phyloP scores from a whole-genome alignment of 305 asterid species.

The Plantago lanceolata region DNA sequence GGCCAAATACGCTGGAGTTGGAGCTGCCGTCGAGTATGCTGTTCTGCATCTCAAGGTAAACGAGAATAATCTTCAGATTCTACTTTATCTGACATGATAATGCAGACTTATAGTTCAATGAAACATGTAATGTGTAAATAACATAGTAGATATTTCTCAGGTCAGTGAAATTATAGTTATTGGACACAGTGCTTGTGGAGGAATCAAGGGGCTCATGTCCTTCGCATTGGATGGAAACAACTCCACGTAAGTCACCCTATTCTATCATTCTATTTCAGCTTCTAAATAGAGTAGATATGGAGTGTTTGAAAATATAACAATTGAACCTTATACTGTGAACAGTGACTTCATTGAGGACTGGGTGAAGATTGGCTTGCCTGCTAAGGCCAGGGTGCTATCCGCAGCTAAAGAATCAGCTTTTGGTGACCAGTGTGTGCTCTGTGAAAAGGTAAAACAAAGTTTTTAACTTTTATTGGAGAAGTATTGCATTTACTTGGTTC shows the following conservation, averaged over 20 bases:
- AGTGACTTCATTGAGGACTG: constrained; percentile 90
- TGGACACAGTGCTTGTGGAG: constrained; percentile 97
- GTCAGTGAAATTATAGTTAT: constrained; percentile 76
- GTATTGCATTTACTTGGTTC: background rate
- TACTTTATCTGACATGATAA: background rate
- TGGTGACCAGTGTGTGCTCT: constrained; percentile 44
- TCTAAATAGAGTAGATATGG: background rate
- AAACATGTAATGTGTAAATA: background rate
- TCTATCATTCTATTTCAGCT: background rate
- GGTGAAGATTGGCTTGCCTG: constrained; percentile 77
- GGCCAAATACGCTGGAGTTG: constrained; percentile 67
- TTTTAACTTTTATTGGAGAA: background rate
- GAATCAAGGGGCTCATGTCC: constrained; percentile 94
- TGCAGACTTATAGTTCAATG: background rate
- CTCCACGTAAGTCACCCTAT: constrained; percentile 45
- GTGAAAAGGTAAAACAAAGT: constrained; percentile 55
- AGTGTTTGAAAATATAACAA: background rate
- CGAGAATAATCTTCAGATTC: background rate
- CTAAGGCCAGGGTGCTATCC: constrained; percentile 57
- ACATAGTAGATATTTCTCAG: constrained; percentile 29
- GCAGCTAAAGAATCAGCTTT: constrained; percentile 28
- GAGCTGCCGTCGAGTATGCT: constrained; percentile 83
- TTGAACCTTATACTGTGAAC: constrained; percentile 2
- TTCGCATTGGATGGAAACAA: constrained; percentile 58
- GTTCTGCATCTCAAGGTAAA: constrained; percentile 80